Percentiles rank a stretch among this genome's conserved stretches.
Conservation (phyloP, 768 basidiomycete species). For the Solioccasus polychromus region DNA sequence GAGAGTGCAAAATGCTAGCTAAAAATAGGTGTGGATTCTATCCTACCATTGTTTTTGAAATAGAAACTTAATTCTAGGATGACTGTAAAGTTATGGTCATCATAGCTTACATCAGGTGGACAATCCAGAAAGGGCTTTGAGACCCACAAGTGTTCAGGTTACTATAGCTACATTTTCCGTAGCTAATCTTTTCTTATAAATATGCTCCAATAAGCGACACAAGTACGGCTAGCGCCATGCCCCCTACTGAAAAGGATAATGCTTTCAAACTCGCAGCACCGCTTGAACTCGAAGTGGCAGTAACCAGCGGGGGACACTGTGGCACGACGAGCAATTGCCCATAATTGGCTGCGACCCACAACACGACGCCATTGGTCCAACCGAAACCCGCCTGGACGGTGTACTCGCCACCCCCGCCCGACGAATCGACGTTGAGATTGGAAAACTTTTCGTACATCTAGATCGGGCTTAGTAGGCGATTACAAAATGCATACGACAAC, state of each 20-base stretch:
- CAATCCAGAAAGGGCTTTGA: too few species aligned
- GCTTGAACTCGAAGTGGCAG: slow-evolving; percentile 1
- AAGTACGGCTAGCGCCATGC: not conserved
- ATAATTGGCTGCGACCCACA: slow-evolving; percentile 72
- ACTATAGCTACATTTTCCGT: too few species aligned
- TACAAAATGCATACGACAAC: not conserved
- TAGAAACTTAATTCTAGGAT: too few species aligned
- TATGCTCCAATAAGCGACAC: slow-evolving; percentile 7
- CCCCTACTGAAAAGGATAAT: not conserved
- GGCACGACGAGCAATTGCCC: slow-evolving; percentile 60
- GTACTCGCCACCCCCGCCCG: slow-evolving; percentile 84
- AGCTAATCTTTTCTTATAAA: too few species aligned
- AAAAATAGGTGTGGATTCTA: too few species aligned
- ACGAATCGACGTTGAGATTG: slow-evolving; percentile 69
- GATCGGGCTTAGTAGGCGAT: not conserved
- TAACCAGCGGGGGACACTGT: slow-evolving; percentile 51
- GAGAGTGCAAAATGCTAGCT: not conserved
- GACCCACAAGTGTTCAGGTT: too few species aligned
- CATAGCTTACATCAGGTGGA: too few species aligned
- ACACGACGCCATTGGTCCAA: slow-evolving; percentile 82
- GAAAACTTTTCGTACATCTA: slow-evolving; percentile 94
- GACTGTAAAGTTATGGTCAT: too few species aligned
- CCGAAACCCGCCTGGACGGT: slow-evolving; percentile 86
- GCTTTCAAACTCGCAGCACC: slow-evolving; percentile 1
- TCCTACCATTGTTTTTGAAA: too few species aligned